A percentile compares a stretch with the other conserved stretches of the same genome.
Conservation (phyloP, 495 filamentous ascomycete species). For the Chaetomium fimeti region DNA sequence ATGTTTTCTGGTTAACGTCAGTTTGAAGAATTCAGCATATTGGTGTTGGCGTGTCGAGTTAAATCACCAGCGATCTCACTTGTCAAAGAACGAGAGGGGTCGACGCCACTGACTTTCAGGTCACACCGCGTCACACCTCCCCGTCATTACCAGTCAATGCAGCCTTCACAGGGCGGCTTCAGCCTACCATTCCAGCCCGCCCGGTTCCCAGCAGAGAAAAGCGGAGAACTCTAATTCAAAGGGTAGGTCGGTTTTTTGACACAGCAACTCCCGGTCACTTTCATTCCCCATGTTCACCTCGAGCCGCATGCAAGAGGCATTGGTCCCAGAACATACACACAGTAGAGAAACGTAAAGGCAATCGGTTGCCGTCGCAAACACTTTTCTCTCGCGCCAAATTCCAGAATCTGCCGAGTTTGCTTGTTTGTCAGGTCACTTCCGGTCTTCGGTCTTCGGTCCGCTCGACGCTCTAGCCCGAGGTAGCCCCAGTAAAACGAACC, state of each 20-base stretch:
- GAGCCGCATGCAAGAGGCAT: background rate
- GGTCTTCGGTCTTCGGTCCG: slow-evolving; percentile 6
- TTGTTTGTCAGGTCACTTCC: background rate
- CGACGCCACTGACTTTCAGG: background rate
- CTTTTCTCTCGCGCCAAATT: background rate
- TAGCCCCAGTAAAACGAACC: background rate
- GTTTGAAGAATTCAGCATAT: too few species aligned
- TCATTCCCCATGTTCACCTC: background rate
- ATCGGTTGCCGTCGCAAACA: background rate
- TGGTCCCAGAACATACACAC: background rate
- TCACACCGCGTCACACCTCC: background rate
- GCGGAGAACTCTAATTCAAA: background rate
- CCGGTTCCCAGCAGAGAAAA: background rate
- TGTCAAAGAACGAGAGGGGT: background rate
- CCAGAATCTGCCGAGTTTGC: background rate
- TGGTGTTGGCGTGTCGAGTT: too few species aligned
- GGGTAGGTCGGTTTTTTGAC: background rate
- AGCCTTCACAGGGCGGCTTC: background rate
- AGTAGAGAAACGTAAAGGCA: too few species aligned
- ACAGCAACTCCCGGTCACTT: background rate
- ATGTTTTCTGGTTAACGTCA: too few species aligned
- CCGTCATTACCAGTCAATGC: background rate
- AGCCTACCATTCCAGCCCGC: background rate
- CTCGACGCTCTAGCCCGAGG: background rate
- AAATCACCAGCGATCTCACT: background rate